Evolutionary conservation across 768 basidiomycete genomes (phyloP).

Genomic region (Asterophora parasitica): DNA sequence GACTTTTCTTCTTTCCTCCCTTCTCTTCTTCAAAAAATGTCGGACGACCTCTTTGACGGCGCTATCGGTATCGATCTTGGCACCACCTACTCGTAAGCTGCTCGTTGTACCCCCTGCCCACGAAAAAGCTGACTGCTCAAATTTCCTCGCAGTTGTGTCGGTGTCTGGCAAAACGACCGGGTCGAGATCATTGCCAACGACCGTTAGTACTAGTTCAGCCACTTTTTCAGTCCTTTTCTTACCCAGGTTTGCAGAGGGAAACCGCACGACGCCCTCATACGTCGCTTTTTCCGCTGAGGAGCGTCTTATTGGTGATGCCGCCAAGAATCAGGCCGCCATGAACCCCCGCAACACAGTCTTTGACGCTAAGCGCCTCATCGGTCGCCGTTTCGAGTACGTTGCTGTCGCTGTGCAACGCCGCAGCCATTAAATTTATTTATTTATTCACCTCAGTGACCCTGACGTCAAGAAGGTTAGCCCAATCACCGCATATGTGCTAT

Average conservation of each 20-base stretch:
- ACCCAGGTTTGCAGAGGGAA: constrained; percentile 64
- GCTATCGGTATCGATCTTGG: constrained; percentile 97
- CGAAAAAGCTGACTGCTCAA: constrained; percentile 8
- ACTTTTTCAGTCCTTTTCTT: background rate
- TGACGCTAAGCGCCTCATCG: constrained; percentile 98
- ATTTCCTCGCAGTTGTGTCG: constrained; percentile 72
- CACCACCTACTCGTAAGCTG: constrained; percentile 89
- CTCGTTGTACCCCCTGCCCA: background rate
- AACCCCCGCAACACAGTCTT: constrained; percentile 99
- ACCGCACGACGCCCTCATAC: constrained; percentile 98
- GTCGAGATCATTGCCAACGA: constrained; percentile 99
- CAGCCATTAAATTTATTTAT: constrained; percentile 11
- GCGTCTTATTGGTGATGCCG: constrained; percentile 97
- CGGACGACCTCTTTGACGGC: constrained; percentile 93
- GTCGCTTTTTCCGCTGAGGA: constrained; percentile 97
- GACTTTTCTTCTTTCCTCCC: constrained; percentile 25
- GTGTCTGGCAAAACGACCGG: constrained; percentile 99
- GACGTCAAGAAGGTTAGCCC: constrained; percentile 81
- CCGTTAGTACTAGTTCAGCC: constrained; percentile 49
- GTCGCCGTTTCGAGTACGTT: constrained; percentile 89
- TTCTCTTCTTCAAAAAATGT: constrained; percentile 44
- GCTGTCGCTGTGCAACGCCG: constrained; percentile 1
- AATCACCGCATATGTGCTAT: constrained; percentile 13
- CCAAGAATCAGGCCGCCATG: constrained; percentile 99
- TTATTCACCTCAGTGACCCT: constrained; percentile 56